phyloP scores from a whole-genome alignment of 768 basidiomycete species.

The Termitomyces sp. region DNA sequence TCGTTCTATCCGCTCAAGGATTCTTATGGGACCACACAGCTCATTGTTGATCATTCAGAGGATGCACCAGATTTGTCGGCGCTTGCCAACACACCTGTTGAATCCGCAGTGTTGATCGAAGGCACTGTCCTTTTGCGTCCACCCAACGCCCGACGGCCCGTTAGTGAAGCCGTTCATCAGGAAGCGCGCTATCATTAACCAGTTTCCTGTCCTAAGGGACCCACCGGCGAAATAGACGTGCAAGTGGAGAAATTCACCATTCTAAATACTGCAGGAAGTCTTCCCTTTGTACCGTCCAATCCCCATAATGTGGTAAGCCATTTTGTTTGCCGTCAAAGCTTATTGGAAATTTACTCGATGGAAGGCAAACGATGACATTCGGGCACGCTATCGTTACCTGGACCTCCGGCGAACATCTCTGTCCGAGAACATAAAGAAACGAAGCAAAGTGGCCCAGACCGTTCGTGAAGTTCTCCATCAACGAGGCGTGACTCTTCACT shows the following conservation, averaged over 20 bases:
- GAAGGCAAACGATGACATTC: conserved; percentile 83
- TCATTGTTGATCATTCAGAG: conserved; percentile 55
- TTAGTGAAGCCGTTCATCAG: conserved; percentile 31
- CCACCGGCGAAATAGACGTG: conserved; percentile 79
- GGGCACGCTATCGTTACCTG: conserved; percentile 82
- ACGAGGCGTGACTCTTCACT: conserved; percentile 43
- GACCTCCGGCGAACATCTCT: conserved; percentile 79
- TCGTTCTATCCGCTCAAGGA: conserved; percentile 90
- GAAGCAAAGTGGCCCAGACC: conserved; percentile 79
- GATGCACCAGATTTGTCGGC: conserved; percentile 27
- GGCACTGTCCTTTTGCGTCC: conserved; percentile 72
- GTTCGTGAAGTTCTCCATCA: conserved; percentile 71
- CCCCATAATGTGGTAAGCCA: conserved; percentile 64
- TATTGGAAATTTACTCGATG: conserved; percentile 5
- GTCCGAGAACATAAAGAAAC: conserved; percentile 74
- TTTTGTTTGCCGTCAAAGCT: not conserved
- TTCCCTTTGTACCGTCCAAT: conserved; percentile 89
- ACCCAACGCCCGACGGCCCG: conserved; percentile 54
- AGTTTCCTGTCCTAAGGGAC: conserved; percentile 33
- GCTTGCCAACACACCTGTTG: conserved; percentile 64
- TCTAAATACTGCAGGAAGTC: conserved; percentile 71
- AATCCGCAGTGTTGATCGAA: conserved; percentile 74
- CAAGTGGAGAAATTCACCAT: conserved; percentile 64
- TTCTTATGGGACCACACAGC: conserved; percentile 71
- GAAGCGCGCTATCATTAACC: conserved; percentile 13